A percentile compares a stretch with the other conserved stretches of the same genome.
Evolutionary conservation across 106 monocot genomes (phyloP).

Genomic region (Dendrobium chrysotoxum): DNA sequence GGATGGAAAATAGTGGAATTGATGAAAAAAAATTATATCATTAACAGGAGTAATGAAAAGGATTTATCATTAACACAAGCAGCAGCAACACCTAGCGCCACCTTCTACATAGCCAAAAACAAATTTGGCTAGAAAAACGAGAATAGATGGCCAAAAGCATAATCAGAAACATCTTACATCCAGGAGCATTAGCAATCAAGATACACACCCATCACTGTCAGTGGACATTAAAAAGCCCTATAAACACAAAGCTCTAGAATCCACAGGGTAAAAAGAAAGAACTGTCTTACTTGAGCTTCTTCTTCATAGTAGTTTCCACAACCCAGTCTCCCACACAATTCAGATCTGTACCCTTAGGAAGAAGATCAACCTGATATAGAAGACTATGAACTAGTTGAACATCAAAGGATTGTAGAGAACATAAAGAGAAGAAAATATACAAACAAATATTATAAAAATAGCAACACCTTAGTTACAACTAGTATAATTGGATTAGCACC

Average conservation of each 20-base stretch:
- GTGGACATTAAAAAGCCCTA: background rate
- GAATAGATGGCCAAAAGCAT: background rate
- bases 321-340: constrained; percentile 99
- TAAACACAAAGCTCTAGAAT: background rate
- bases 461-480: constrained; percentile 82
- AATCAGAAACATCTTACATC: background rate
- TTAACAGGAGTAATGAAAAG: background rate
- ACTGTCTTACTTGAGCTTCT: constrained; percentile 85
- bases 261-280: background rate
- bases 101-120: background rate
- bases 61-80: background rate
- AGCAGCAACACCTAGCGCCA: background rate
- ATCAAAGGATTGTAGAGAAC: background rate
- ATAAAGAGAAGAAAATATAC: constrained; percentile 4
- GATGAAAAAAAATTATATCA: background rate
- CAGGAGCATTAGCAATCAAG: background rate
- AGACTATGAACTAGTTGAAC: background rate
- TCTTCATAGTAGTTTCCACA: constrained; percentile 74
- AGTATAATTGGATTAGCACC: constrained; percentile 98
- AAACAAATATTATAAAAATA: background rate
- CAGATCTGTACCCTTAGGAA: constrained; percentile 88
- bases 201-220: background rate
- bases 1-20: background rate
- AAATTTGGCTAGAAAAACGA: background rate
- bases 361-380: constrained; percentile 73